Base-by-base conservation (phyloP, 1,139 yeast genomes). In the Geotrichum citri-aurantii region DNA sequence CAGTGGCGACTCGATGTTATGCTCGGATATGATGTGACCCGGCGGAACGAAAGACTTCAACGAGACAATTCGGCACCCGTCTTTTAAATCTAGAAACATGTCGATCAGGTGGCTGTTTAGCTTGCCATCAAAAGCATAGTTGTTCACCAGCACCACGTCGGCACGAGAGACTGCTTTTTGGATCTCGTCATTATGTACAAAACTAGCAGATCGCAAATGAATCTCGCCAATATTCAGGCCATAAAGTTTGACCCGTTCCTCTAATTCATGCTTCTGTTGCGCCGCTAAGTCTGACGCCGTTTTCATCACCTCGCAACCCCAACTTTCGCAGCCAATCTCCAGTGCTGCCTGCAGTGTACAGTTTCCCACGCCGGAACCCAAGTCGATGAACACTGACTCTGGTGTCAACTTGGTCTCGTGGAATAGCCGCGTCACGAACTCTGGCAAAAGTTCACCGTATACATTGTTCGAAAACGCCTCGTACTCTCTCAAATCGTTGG, bases 301-400 rank as follows among this genome's bases (percentile, higher is more conserved):
- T 33, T 80, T 80, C 96, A 90, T 91, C 51, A 92, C 79, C 69
- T 92, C 98, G 72, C 95, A 88, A 0, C 98, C 98, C 67, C 89
- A 90, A 71, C 95, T 85, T 55, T 77, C 77, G 61, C 92, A 88
- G 0, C 97, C 96, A 70, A 83, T 84, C 67, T 91, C 96, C 31
- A 91, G 73, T 0, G 97, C 91, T 0, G 97, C 96, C 71, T 91
- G 97, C 55, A 91, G 79, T 0, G 88, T 86, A 58, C 97, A 89
- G 68, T 91, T 91, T 0, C 97, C 98, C 3, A 92, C 97, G 5
- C 97, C 97, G 0, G 96, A 89, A 0, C 97, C 98, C 46, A 92
- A 76, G 71, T 88, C 97, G 62, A 91, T 84, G 68, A 90, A 91
- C 26, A 78, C 80, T 56, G 82, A 81, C 1, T 73, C 72, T 0